These are phyloP conservation scores for Claviceps sorghi DNA, from an alignment of 2,329 filamentous ascomycete species.

Conservation along the genomic window DNA sequence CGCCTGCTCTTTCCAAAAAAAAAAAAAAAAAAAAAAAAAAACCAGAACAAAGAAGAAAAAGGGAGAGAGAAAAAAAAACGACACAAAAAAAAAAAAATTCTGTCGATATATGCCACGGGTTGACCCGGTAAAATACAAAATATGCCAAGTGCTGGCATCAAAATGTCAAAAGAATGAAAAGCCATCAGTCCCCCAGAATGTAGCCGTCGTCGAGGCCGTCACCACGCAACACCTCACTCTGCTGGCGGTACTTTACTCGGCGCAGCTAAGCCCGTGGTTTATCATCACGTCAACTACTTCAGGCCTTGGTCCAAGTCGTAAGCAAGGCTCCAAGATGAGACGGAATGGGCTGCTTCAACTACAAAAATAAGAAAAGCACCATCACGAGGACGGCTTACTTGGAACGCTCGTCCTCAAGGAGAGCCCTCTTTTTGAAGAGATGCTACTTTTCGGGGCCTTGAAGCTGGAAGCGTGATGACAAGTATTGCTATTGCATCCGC, in stretches of 20 bases:
- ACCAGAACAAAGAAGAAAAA: too few relatives aligned
- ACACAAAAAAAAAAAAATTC: not conserved
- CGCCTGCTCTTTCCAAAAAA: not conserved
- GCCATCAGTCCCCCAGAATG: not conserved
- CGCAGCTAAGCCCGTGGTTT: not conserved
- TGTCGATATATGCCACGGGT: not conserved
- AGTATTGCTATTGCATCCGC: conserved; percentile 30
- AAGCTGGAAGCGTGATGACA: not conserved
- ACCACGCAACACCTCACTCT: not conserved
- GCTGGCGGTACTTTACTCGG: not conserved
- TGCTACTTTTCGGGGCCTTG: not conserved
- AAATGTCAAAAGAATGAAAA: not conserved
- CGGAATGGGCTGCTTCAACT: too few relatives aligned
- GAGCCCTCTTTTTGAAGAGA: not conserved
- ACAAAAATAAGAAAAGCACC: not conserved
- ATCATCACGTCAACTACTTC: not conserved
- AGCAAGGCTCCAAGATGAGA: too few relatives aligned
- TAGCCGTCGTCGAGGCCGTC: not conserved
- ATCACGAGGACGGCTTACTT: not conserved
- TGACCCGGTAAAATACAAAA: not conserved
- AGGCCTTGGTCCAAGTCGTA: not conserved
- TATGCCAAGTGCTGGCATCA: not conserved
- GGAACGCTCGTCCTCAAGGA: not conserved
- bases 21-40: not conserved
- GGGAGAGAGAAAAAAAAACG: not conserved